These are phyloP conservation scores for Dothideomycetidae sp. DNA, from an alignment of 2,329 filamentous ascomycete species.

Conservation along the genomic window DNA sequence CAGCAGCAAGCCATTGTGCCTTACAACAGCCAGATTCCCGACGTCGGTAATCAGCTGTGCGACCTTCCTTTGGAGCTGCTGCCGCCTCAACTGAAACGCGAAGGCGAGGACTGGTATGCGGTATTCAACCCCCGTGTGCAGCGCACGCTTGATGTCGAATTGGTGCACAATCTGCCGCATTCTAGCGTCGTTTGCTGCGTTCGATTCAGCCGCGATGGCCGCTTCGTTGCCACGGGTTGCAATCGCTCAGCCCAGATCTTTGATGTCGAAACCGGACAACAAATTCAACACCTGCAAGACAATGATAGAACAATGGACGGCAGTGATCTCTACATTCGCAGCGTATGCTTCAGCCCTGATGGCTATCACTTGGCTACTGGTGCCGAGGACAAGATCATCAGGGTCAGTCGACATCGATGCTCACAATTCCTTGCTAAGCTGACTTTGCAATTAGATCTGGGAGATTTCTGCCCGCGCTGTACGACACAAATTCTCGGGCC, in stretches of 20 bases:
- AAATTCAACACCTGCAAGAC: conserved; percentile 82
- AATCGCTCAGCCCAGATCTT: conserved; percentile 99
- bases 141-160: conserved; percentile 79
- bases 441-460: conserved; percentile 58
- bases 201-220: conserved; percentile 87
- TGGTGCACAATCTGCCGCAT: conserved; percentile 84
- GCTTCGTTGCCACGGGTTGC: conserved; percentile 91
- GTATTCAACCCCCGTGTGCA: conserved; percentile 91
- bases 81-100: conserved; percentile 75
- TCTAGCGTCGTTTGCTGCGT: conserved; percentile 98
- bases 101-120: conserved; percentile 84
- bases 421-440: conserved; percentile 6
- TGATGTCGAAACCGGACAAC: conserved; percentile 74
- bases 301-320: conserved; percentile 74
- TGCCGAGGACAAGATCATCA: conserved; percentile 92
- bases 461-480: conserved; percentile 75
- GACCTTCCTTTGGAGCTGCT: conserved; percentile 80
- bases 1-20: conserved; percentile 21
- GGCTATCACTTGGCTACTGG: conserved; percentile 88
- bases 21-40: conserved; percentile 14
- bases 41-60: conserved; percentile 54
- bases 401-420: conserved; percentile 44
- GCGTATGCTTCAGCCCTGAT: conserved; percentile 96
- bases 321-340: conserved; percentile 84
- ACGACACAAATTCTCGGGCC: conserved; percentile 84